Percentiles rank a stretch among this genome's conserved stretches.
phyloP scores from a whole-genome alignment of 2,329 filamentous ascomycete genomes.

The Phialophora macrospora region DNA sequence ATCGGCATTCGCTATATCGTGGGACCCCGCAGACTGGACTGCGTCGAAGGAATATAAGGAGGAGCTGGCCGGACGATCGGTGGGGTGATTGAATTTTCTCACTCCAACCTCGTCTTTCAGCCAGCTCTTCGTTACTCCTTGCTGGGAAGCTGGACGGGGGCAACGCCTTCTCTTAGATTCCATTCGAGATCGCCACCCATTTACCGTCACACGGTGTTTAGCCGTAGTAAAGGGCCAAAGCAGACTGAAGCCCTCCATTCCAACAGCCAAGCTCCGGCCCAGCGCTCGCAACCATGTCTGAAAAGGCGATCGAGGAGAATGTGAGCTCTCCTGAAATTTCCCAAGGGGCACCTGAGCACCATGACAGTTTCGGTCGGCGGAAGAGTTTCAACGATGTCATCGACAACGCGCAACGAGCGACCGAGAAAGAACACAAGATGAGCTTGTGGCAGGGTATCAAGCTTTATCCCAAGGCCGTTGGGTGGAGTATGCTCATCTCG shows the following conservation, averaged over 20 bases:
- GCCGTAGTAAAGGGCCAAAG: no score
- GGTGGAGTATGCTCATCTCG: slow-evolving; percentile 84
- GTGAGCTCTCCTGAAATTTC: slow-evolving; percentile 20
- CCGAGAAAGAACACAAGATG: slow-evolving; percentile 65
- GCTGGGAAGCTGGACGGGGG: background rate
- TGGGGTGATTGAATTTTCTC: background rate
- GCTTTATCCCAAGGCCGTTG: slow-evolving; percentile 84
- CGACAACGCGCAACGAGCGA: slow-evolving; percentile 49
- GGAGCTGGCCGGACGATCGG: slow-evolving; percentile 11
- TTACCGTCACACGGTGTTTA: background rate
- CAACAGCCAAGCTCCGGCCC: no score
- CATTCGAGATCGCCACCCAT: background rate
- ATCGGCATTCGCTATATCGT: slow-evolving; percentile 12
- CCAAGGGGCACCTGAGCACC: slow-evolving; percentile 14
- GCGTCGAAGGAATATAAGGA: slow-evolving; percentile 17
- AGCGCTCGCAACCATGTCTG: slow-evolving; percentile 20
- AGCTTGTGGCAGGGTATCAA: slow-evolving; percentile 75
- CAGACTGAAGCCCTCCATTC: background rate
- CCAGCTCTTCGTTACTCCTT: background rate
- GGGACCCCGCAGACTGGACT: slow-evolving; percentile 6
- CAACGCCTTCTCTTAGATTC: no score
- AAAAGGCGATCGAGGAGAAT: slow-evolving; percentile 29
- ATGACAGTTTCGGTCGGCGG: slow-evolving; percentile 18
- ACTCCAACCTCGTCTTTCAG: background rate
- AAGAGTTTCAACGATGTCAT: slow-evolving; percentile 43